A percentile compares a stretch with the other conserved stretches of the same genome.
These are phyloP conservation scores for Stephanodiscus triporus DNA, from an alignment of 108 stramenopile genomes.

Conservation along the genomic window DNA sequence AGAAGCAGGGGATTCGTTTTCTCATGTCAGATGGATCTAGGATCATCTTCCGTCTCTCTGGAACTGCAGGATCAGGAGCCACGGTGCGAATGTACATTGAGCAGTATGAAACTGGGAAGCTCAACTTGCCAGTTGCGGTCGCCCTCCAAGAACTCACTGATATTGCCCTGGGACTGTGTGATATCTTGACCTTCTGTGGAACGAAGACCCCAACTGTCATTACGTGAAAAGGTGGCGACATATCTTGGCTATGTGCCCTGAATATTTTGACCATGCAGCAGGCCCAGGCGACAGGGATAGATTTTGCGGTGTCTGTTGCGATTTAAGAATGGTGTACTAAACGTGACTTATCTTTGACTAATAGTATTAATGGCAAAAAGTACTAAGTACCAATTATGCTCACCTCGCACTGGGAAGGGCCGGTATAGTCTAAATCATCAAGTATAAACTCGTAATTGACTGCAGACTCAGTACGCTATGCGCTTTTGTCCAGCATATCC, in stretches of 20 bases:
- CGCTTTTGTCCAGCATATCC: conserved; percentile 35
- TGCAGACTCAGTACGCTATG: conserved; percentile 12
- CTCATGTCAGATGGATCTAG: conserved; percentile 95
- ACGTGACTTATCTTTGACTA: no score
- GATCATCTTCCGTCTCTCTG: conserved; percentile 97
- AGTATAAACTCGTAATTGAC: not conserved
- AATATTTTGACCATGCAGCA: no score
- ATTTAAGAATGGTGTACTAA: no score
- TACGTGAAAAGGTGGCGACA: conserved; percentile 77
- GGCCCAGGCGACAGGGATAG: no score
- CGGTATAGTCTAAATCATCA: no score
- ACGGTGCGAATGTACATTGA: conserved; percentile 99
- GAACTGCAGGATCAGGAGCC: conserved; percentile 98
- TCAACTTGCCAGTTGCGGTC: conserved; percentile 71
- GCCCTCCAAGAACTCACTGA: conserved; percentile 86
- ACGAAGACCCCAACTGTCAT: conserved; percentile 97
- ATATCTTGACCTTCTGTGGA: conserved; percentile 91
- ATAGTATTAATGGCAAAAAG: no score
- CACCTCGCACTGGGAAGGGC: no score
- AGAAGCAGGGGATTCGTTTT: conserved; percentile 95
- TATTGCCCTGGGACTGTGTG: conserved; percentile 88
- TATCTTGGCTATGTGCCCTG: no score
- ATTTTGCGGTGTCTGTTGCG: no score
- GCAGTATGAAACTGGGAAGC: conserved; percentile 93
- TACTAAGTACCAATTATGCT: no score